Evolutionary conservation across 331 rosid genomes (phyloP), one percentile per base, ranked within the genome.

Genomic region (Acacia pycnantha): DNA sequence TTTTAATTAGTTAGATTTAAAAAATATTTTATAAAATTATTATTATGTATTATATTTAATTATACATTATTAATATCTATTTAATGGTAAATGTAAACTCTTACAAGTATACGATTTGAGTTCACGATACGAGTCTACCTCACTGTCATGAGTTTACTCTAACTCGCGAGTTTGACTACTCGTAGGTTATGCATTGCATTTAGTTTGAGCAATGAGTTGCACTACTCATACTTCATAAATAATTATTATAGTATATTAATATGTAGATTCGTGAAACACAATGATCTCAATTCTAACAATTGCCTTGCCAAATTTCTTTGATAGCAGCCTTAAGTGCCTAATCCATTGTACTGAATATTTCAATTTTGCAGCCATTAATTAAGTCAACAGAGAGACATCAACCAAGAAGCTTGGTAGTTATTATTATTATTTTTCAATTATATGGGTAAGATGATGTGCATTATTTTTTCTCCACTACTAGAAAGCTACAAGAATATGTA

Each of bases 391-490:
- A 27, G 81, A 62, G 67, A 16, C 66, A 50, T 48, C 9, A 73
- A 73, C 47, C 33, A 54, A 59, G 56, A 18, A 21, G 58, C 29
- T 59, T 76, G 12, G 29, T 29, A 9, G 4, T n/a, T 31, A 27
- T 56, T 2, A n/a, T 54, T 54, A n/a, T 2, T 56, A n/a, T 9
- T 10, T 15, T 29, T 16, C 40, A 14, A 56, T 79, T 66, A 56
- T 48, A 61, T 53, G 40, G 77, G 46, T 11, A 50, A 73, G 76
- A 65, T 72, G 2, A 73, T 74, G 43, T 62, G 65, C 16, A 65
- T 26, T 54, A 33, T 53, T 73, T 79, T 56, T 29, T 73, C 47
- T 67, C 74, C 81, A 51, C 6, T 66, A 79, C 41, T 56, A 35
- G 9, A 44, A 76, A 40, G 68, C 51, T 24, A 69, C 47, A 33